Conservation (phyloP, 2,329 filamentous ascomycete genomes). For the Colletotrichum sojae region DNA sequence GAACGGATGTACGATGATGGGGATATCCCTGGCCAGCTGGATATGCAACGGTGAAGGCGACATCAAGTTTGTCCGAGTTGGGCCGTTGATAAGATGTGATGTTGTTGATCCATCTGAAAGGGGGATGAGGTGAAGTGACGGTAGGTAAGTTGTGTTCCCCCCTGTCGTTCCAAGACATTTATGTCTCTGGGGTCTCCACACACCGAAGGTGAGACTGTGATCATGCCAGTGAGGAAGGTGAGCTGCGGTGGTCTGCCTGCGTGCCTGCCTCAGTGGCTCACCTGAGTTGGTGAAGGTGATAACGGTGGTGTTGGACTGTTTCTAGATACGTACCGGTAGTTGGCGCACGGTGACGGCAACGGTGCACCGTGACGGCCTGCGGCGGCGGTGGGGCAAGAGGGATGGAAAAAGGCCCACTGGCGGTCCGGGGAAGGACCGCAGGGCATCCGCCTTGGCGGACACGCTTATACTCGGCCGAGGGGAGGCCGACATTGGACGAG, state of each 20-base stretch:
- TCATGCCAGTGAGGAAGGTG: not conserved
- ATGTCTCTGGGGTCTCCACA: conserved; percentile 14
- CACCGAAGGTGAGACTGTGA: conserved; percentile 18
- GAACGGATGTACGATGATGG: too few relatives aligned
- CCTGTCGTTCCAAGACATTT: too few relatives aligned
- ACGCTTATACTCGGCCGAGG: conserved; percentile 15
- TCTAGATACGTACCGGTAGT: not conserved
- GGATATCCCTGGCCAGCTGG: conserved; percentile 7
- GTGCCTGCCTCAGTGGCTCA: too few relatives aligned
- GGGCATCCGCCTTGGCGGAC: conserved; percentile 16
- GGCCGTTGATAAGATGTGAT: not conserved
- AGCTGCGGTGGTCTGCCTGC: too few relatives aligned
- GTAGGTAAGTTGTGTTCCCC: too few relatives aligned
- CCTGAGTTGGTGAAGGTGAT: not conserved
- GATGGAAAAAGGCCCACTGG: conserved; percentile 12
- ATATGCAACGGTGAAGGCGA: not conserved
- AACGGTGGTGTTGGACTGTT: not conserved
- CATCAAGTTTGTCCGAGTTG: not conserved
- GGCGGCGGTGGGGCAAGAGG: not conserved
- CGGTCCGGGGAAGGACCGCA: conserved; percentile 22
- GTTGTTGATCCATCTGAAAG: not conserved
- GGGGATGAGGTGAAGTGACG: not conserved
- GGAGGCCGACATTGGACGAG: not conserved
- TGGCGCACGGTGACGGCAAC: not conserved
- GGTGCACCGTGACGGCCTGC: not conserved